Conservation (phyloP, 108 stramenopile species). For the Nitzschia sp. region DNA sequence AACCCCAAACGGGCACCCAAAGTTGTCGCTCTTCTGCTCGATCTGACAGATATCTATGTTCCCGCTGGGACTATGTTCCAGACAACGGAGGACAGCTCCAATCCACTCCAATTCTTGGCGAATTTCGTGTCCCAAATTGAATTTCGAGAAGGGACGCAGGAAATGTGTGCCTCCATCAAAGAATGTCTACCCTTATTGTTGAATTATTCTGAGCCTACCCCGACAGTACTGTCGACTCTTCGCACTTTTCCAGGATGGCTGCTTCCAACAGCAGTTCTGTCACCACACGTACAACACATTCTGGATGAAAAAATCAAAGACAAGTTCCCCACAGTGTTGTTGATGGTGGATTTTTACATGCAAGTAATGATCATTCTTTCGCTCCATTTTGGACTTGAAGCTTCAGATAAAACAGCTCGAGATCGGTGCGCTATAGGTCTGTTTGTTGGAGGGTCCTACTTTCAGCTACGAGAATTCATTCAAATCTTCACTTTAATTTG, state of each 20-base stretch:
- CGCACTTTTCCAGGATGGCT: background rate
- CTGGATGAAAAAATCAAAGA: background rate
- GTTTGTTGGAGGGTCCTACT: constrained; percentile 57
- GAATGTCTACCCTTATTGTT: background rate
- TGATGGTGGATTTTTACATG: background rate
- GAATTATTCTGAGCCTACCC: background rate
- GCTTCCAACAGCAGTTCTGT: background rate
- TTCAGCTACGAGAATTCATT: constrained; percentile 52
- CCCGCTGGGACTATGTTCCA: background rate
- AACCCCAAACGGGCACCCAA: background rate
- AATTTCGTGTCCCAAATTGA: background rate
- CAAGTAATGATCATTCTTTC: background rate
- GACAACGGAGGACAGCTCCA: background rate
- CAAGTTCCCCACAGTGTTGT: background rate
- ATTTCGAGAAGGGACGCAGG: background rate
- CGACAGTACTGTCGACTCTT: background rate
- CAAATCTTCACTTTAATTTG: constrained; percentile 48
- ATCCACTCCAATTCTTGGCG: background rate
- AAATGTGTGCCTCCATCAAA: background rate
- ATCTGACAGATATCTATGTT: background rate
- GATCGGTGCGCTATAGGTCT: background rate
- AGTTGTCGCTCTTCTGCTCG: background rate
- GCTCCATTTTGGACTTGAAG: background rate
- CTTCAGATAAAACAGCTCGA: background rate
- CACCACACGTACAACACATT: background rate